Evolutionary conservation across 352 stramenopile genomes (phyloP), one percentile per base, ranked within the genome.

Genomic region (Phytophthora meadii): DNA sequence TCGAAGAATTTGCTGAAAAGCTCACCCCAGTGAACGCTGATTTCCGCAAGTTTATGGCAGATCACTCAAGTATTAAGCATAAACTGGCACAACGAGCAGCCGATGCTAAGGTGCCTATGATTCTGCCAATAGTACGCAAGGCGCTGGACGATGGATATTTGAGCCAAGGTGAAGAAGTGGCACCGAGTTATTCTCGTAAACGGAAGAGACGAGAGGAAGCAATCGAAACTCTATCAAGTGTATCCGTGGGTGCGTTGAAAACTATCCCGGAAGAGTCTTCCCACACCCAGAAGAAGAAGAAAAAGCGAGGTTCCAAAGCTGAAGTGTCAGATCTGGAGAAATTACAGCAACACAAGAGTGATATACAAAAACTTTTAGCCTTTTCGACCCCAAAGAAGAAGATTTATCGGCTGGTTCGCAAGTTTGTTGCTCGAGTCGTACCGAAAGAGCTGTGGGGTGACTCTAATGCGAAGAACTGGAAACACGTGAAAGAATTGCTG

Each of bases 361-460:
- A 82, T 28, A 88, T 94, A 28, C 68, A 74, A 2, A 37, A 58
- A 9, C 14, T 92, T 3, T 25, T 87, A 8, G 56, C 62, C 7
- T 84, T 81, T 58, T 54, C 63, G 5, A 78, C 77, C 0, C 51
- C 82, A 0, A 91, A 89, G 54, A 68, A 74, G 15, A 66, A 63
- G 10, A 72, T 92, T 7, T 77, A 77, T 63, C 73, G 82, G 2
- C 54, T 86, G 4, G 50, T 90, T 12, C 73, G 82, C 10, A 87
- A 87, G 22, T 40, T 91, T n/a, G 12, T 90, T 14, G 62, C 73
- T 39, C 15, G 19, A 6, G 66, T 92, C 32, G 49, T 94, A 27
- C 85, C 85, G 8, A 91, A 89, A 54, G 65, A 75, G 19, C 2
- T 92, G 2, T 92, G 84, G 82, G 83, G 77, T 10, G 54, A 19